Percentiles rank a stretch among this genome's conserved stretches.
Evolutionary conservation across 2,329 filamentous ascomycete species (phyloP).

Genomic region (Emericellopsis cladophorae): DNA sequence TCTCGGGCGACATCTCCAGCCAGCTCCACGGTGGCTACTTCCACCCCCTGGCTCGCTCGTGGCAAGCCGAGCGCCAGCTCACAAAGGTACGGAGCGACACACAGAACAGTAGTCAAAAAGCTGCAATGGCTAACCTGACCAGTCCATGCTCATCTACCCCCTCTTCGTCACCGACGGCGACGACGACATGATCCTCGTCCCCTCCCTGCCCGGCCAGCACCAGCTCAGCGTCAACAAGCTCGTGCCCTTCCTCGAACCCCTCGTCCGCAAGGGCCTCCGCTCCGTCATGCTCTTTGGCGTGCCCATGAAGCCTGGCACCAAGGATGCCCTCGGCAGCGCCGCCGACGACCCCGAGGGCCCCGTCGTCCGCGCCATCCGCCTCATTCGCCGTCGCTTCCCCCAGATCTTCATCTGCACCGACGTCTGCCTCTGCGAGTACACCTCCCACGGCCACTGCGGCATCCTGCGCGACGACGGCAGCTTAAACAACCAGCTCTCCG

Average conservation of each 20-base stretch:
- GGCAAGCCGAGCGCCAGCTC: conserved; percentile 75
- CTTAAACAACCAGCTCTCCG: conserved; percentile 84
- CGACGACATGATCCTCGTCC: conserved; percentile 81
- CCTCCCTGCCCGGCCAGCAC: conserved; percentile 81
- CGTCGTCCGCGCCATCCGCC: conserved; percentile 75
- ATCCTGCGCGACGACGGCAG: conserved; percentile 87
- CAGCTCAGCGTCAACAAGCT: conserved; percentile 81
- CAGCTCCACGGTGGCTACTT: conserved; percentile 76
- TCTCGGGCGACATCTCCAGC: conserved; percentile 64
- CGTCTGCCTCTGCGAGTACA: conserved; percentile 98
- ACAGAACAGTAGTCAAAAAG: not conserved
- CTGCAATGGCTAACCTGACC: conserved; percentile 1
- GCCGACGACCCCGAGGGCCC: conserved; percentile 90
- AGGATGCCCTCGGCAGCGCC: conserved; percentile 82
- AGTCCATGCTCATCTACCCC: conserved; percentile 98
- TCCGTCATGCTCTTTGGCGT: conserved; percentile 96
- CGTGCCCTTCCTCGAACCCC: conserved; percentile 70
- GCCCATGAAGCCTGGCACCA: conserved; percentile 65
- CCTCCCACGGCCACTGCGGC: conserved; percentile 92
- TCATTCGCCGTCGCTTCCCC: conserved; percentile 76
- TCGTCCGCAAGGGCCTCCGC: conserved; percentile 78
- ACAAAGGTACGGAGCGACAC: conserved; percentile 52
- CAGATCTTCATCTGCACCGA: conserved; percentile 84
- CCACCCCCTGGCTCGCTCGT: conserved; percentile 65
- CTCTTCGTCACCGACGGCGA: conserved; percentile 92